Base-by-base conservation (phyloP, 495 filamentous ascomycete genomes). In the Daldinia caldariorum region DNA sequence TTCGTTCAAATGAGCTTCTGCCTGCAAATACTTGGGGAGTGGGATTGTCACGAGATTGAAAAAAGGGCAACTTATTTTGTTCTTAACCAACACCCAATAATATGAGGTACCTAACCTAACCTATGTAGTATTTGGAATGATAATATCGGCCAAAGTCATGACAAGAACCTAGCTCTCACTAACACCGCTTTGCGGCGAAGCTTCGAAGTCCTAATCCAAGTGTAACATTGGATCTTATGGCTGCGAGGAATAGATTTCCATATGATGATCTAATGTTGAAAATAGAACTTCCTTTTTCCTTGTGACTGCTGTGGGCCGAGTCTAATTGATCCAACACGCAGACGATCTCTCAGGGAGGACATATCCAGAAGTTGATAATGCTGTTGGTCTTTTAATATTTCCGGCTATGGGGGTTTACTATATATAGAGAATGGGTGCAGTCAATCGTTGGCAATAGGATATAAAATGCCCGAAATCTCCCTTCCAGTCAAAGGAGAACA, bases 171-270 rank as follows among this genome's bases (percentile, higher is more conserved):
- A 68, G 22, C 41, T 57, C 55, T 58, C 29, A 58, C 57, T 29
- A 56, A 45, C 56, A 54, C 50, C 62, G 45, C 50, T 61, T 66
- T 57, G 60, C 60, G 64, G 72, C 68, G 57, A 58, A 65, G 72
- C 41, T 26, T 66, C 60, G 29, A 7, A 26, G 38, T 70, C 41
- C 56, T 61, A 62, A 70, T 57, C 20, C 34, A 32, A 12, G 54
- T 22, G 50, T 49, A 57, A 32, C 32, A 57, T 32, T 49, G 22
- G 13, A 34, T 55, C 61, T 45, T 35, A 47, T 65, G 67, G 61
- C 37, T 7, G 32, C 26, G 35, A 53, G 10, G 22, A 13, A 16
- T n/a, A 22, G 18, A 16, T 22, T 14, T 47, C 16, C 59, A 18
- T 45, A 64, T 61, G 56, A 51, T 35, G 34, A 13, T 41, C 37